Base-by-base conservation (phyloP, 2,329 filamentous ascomycete genomes). In the Claviceps humidiphila region DNA sequence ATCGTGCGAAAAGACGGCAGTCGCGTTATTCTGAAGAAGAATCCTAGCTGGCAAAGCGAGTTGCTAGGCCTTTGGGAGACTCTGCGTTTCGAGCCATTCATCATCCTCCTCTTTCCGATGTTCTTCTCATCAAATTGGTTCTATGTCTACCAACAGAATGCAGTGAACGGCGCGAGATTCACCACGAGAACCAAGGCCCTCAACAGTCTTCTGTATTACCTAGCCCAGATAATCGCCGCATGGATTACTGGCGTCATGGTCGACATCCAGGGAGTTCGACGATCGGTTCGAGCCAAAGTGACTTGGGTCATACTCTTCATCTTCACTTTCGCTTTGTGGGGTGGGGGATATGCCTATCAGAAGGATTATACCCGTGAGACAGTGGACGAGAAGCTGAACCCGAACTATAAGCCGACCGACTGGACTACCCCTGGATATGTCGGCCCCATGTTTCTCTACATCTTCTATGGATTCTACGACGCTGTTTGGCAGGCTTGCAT, bases 381-480 rank as follows among this genome's bases (percentile, higher is more conserved):
- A 5, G 49, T 56, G 39, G 42, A 53, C 30, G 20, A 17, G 60
- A 64, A 40, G 62, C 65, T 30, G 57, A 55, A 57, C 44, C 26
- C 56, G 4, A 52, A 56, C n/a, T 67, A 62, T 57, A 50, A 54
- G 16, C 54, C 52, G 4, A 43, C 69, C 49, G 87, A 93, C 67
- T 93, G 85, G 82, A 75, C 72, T 2, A 74, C 81, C 52, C 68
- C 73, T 30, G 80, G 80, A 51, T 56, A 66, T 64, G 75, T 84
- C 54, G 88, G 85, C 0, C 86, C 87, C 13, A 87, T 95, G 80
- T 88, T 95, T 66, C 71, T 95, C 50, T 94, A 89, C 73, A 87
- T 95, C 61, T 90, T 90, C 68, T 94, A 93, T 65, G 89, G 89
- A 42, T 84, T 93, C 68, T 93, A 84, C 60, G 91, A 96, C 65